These are phyloP conservation scores for Verticillium klebahnii DNA, from an alignment of 2,329 filamentous ascomycete species.

Conservation along the genomic window DNA sequence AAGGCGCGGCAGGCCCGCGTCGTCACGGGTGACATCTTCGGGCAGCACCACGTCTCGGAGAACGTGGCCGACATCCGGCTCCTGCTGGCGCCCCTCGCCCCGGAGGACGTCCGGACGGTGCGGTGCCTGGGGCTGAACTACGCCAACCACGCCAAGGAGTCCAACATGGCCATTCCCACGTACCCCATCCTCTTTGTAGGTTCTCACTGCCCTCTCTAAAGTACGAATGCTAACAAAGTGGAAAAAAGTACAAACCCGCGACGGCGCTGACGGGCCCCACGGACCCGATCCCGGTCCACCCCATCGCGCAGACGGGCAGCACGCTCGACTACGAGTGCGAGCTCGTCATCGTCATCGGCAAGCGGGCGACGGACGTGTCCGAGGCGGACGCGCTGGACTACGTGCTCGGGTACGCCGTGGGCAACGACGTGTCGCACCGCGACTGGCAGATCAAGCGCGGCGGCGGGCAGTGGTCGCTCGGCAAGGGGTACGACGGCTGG, in stretches of 20 bases:
- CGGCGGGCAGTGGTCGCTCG: conserved; percentile 65
- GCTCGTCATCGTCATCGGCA: conserved; percentile 68
- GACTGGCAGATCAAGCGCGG: conserved; percentile 69
- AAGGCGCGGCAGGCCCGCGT: conserved; percentile 57
- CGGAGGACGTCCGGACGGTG: conserved; percentile 60
- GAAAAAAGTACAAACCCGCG: conserved; percentile 56
- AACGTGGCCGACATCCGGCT: conserved; percentile 49
- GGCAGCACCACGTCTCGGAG: conserved; percentile 58
- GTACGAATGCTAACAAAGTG: neutral
- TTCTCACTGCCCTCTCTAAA: conserved; percentile 1
- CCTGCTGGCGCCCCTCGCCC: conserved; percentile 60
- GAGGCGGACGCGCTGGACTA: conserved; percentile 64
- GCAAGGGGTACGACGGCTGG: conserved; percentile 74
- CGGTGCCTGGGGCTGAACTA: conserved; percentile 70
- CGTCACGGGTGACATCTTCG: conserved; percentile 63
- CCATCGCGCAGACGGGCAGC: conserved; percentile 59
- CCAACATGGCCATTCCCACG: conserved; percentile 63
- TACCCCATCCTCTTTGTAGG: conserved; percentile 67
- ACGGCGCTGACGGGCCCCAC: conserved; percentile 61
- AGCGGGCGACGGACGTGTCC: conserved; percentile 58
- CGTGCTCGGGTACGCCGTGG: conserved; percentile 69
- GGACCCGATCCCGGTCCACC: conserved; percentile 62
- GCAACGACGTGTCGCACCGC: conserved; percentile 77
- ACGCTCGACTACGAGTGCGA: conserved; percentile 79
- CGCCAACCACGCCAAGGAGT: conserved; percentile 59